Conservation (phyloP, 768 basidiomycete species). For the Lactifluus echinatus region DNA sequence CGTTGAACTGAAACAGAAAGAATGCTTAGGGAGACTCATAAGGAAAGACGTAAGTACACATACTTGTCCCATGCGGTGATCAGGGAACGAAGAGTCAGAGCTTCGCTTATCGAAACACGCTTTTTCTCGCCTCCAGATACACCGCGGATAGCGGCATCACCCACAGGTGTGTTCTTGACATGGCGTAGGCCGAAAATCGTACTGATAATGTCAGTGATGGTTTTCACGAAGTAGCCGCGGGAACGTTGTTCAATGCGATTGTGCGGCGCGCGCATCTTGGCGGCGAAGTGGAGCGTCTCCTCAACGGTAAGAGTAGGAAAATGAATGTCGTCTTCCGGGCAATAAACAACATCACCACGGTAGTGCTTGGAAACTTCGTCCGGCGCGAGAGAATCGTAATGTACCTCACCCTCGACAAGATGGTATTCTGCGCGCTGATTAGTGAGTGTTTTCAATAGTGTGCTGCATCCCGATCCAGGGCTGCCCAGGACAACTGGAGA, state of each 20-base stretch:
- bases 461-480: slow-evolving; percentile 79
- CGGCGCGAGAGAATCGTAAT: slow-evolving; percentile 69
- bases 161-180: slow-evolving; percentile 63
- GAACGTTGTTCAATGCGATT: slow-evolving; percentile 36
- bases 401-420: slow-evolving; percentile 56
- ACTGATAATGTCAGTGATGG: slow-evolving; percentile 43
- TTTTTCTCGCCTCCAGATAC: slow-evolving; percentile 71
- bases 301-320: slow-evolving; percentile 78
- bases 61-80: slow-evolving; percentile 76
- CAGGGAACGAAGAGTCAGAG: slow-evolving; percentile 50
- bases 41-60: neutral
- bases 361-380: slow-evolving; percentile 53
- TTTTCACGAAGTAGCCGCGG: slow-evolving; percentile 36
- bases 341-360: slow-evolving; percentile 76
- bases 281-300: slow-evolving; percentile 64
- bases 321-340: slow-evolving; percentile 79
- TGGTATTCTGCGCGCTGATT: slow-evolving; percentile 68
- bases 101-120: slow-evolving; percentile 74
- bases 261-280: slow-evolving; percentile 58
- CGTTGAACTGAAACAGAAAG: slow-evolving; percentile 32
- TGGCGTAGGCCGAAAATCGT: slow-evolving; percentile 73
- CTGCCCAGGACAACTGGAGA: slow-evolving; percentile 73
- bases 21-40: neutral
- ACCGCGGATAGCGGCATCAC: slow-evolving; percentile 68
- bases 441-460: slow-evolving; percentile 73